These are phyloP conservation scores for Cryptococcus wingfieldii DNA, from an alignment of 1,284 basidiomycete genomes.

Conservation along the genomic window DNA sequence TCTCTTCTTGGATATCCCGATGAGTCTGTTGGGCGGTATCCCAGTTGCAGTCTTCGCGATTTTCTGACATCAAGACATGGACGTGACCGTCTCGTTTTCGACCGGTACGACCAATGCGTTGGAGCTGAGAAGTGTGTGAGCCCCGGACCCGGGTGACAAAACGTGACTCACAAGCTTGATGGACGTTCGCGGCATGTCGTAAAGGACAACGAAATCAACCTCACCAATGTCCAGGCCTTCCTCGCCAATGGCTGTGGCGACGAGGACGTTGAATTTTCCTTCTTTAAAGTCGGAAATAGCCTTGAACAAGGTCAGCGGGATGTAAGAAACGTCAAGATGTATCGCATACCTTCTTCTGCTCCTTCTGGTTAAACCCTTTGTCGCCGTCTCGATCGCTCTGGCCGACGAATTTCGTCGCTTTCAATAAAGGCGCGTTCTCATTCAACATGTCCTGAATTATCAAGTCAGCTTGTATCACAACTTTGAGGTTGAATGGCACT, in stretches of 20 bases:
- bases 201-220: constrained; percentile 95
- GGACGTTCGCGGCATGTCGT: constrained; percentile 93
- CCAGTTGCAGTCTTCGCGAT: constrained; percentile 87
- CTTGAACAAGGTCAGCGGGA: constrained; percentile 12
- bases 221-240: constrained; percentile 99
- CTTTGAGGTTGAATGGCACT: constrained; percentile 9
- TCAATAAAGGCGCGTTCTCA: constrained; percentile 66
- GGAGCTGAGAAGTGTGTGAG: constrained; percentile 59
- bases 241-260: constrained; percentile 96
- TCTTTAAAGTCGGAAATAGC: constrained; percentile 76
- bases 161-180: constrained; percentile 76
- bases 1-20: constrained; percentile 81
- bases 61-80: constrained; percentile 87
- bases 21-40: constrained; percentile 84
- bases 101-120: constrained; percentile 93
- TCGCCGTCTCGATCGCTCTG: constrained; percentile 81
- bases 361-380: constrained; percentile 84
- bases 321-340: not conserved
- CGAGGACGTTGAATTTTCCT: constrained; percentile 85
- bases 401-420: constrained; percentile 81
- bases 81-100: constrained; percentile 86
- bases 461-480: not conserved
- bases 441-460: constrained; percentile 58
- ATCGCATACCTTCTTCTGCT: constrained; percentile 72
- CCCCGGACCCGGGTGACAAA: not conserved